Conservation (phyloP, 306 rosid genomes). For the Casuarina cunninghamiana region DNA sequence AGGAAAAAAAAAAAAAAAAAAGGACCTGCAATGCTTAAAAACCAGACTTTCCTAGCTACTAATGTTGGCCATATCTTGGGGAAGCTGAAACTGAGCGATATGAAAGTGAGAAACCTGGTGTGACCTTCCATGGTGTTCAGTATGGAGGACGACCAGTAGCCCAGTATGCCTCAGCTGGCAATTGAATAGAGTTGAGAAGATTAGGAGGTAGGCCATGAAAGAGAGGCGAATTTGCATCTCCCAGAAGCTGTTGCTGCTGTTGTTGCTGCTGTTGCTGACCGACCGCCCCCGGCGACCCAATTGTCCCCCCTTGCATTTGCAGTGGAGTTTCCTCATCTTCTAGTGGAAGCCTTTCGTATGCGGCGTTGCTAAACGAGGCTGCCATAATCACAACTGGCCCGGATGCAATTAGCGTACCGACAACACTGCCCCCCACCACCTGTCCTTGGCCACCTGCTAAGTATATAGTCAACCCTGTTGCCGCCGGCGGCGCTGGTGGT, state of each 20-base stretch:
- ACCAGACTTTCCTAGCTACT: constrained; percentile 29
- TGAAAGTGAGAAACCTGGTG: neutral
- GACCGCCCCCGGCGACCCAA: constrained; percentile 63
- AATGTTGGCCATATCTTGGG: constrained; percentile 3
- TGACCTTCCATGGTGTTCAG: constrained; percentile 24
- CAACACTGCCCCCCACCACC: constrained; percentile 93
- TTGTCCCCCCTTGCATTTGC: constrained; percentile 53
- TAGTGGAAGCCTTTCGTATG: constrained; percentile 88
- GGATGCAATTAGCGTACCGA: constrained; percentile 68
- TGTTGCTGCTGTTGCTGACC: constrained; percentile 46
- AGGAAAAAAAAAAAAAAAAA: constrained; percentile 15
- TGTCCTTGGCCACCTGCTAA: constrained; percentile 93
- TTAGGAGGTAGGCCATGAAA: constrained; percentile 80
- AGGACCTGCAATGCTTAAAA: constrained; percentile 28
- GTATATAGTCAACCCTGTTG: constrained; percentile 80
- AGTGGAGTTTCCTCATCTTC: constrained; percentile 71
- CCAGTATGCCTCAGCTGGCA: constrained; percentile 82
- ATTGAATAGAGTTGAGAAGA: constrained; percentile 79
- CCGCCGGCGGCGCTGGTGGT: constrained; percentile 88
- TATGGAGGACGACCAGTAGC: constrained; percentile 75
- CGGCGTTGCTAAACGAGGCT: constrained; percentile 96
- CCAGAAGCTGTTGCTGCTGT: constrained; percentile 50
- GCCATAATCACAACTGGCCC: constrained; percentile 96
- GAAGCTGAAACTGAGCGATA: constrained; percentile 15
- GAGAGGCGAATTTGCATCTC: constrained; percentile 58